Conservation (phyloP, 208 protist species). For the Giardia duodenalis region DNA sequence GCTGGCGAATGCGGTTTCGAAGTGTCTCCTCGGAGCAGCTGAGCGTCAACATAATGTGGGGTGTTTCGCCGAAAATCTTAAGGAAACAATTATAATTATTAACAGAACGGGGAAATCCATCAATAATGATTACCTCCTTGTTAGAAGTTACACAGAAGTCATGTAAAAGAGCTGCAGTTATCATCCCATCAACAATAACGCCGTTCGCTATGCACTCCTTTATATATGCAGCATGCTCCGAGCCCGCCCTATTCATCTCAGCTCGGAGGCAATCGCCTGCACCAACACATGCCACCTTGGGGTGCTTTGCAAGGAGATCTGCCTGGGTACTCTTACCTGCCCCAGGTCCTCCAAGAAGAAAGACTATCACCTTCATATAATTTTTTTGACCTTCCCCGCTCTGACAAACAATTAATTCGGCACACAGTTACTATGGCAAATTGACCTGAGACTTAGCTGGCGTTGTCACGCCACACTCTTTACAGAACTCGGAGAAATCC, state of each 20-base stretch:
- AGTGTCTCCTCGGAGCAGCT: neutral
- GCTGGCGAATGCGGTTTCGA: neutral
- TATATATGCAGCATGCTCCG: neutral
- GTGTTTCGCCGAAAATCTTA: neutral
- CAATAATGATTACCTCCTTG: neutral
- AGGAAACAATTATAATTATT: neutral
- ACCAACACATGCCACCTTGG: neutral
- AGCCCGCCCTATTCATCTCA: neutral
- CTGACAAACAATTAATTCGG: no score
- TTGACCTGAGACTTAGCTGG: no score
- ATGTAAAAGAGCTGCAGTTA: neutral
- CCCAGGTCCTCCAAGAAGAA: neutral
- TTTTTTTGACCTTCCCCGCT: neutral
- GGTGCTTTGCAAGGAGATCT: neutral
- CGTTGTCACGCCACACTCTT: neutral
- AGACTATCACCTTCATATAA: neutral
- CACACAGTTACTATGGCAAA: no score
- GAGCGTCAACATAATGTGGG: neutral
- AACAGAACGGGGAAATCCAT: neutral
- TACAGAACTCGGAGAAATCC: neutral
- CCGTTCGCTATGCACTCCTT: neutral
- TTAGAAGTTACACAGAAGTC: neutral
- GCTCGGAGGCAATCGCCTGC: neutral
- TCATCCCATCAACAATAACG: neutral
- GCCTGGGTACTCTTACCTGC: neutral